Percentiles rank a stretch among this genome's conserved stretches.
Conservation (phyloP, 208 protist genomes). For the Polymyxa betae region DNA sequence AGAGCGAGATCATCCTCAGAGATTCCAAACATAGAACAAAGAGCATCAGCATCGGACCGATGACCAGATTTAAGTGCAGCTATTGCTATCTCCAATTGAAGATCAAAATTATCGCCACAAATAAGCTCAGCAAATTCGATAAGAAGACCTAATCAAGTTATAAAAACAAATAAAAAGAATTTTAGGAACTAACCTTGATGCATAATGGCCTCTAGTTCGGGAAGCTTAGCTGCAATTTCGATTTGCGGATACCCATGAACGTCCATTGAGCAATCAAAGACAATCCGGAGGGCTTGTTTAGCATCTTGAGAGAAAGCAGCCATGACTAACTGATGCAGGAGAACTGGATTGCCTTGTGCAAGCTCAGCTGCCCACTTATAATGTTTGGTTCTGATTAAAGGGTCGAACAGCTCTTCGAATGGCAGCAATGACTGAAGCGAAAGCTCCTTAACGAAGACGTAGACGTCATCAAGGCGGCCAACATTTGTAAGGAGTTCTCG, state of each 20-base stretch:
- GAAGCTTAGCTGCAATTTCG: not conserved
- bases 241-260: not conserved
- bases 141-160: not conserved
- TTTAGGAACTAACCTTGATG: not conserved
- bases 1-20: no score
- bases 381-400: not conserved
- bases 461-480: not conserved
- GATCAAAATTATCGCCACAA: not conserved
- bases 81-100: not conserved
- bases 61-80: not conserved
- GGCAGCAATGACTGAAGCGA: not conserved
- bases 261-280: not conserved
- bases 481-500: not conserved
- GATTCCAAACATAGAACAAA: not conserved
- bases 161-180: not conserved
- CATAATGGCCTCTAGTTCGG: not conserved
- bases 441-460: not conserved
- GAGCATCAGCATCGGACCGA: not conserved
- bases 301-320: not conserved
- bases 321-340: not conserved
- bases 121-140: not conserved
- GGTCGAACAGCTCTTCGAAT: not conserved
- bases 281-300: not conserved
- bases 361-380: not conserved
- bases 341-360: not conserved